These are phyloP conservation scores for Calamus simplicifolius DNA, from an alignment of 176 grass and related monocot species.

Conservation along the genomic window DNA sequence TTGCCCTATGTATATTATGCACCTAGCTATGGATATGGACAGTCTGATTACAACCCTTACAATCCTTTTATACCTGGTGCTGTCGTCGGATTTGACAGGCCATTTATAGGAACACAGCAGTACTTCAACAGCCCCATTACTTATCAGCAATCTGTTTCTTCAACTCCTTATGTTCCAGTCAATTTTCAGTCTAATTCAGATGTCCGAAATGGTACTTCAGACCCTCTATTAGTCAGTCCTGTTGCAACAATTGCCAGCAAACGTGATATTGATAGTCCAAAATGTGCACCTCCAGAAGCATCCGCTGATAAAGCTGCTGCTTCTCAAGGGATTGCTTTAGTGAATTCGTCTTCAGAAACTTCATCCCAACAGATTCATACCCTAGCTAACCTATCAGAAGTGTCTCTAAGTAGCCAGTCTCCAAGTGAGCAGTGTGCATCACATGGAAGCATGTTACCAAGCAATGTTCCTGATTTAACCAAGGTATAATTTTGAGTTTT, in stretches of 20 bases:
- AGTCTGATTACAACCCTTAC: conserved; percentile 57
- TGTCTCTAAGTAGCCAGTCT: conserved; percentile 27
- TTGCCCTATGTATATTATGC: conserved; percentile 53
- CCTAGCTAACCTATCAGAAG: conserved; percentile 35
- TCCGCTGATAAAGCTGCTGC: conserved; percentile 37
- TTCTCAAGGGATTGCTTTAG: conserved; percentile 26
- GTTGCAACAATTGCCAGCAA: conserved; percentile 28
- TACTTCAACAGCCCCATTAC: conserved; percentile 32
- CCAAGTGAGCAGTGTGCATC: conserved; percentile 36
- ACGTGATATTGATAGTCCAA: conserved; percentile 13
- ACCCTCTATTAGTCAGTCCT: conserved; percentile 24
- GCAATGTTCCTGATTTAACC: conserved; percentile 24
- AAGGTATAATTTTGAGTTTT: conserved; percentile 26
- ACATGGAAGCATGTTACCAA: conserved; percentile 18
- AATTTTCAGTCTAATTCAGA: conserved; percentile 39
- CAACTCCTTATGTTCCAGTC: conserved; percentile 46
- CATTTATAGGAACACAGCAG: conserved; percentile 37
- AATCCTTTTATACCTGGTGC: conserved; percentile 37
- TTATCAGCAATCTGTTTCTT: conserved; percentile 36
- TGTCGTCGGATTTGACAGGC: conserved; percentile 33
- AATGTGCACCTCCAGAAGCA: conserved; percentile 4
- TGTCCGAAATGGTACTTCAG: conserved; percentile 21
- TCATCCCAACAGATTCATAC: conserved; percentile 48
- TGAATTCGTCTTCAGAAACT: conserved; percentile 22
- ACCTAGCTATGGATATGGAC: conserved; percentile 49